Evolutionary conservation across 2,329 filamentous ascomycete genomes (phyloP), one percentile per base, ranked within the genome.

Genomic region (Helminthosporium solani): DNA sequence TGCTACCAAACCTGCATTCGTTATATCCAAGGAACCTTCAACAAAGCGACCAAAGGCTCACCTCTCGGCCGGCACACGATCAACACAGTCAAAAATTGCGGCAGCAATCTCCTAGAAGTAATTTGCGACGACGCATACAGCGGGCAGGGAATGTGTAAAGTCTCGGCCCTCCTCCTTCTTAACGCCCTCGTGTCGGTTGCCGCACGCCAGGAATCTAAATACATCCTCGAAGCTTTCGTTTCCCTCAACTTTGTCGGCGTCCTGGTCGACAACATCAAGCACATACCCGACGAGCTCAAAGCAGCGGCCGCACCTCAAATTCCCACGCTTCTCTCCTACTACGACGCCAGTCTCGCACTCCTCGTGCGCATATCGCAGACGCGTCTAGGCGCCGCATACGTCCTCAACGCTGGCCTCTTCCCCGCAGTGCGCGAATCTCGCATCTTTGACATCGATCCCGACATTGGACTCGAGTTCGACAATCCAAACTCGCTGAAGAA

Each of bases 1-100:
- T 92, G 95, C 71, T 99, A 97, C 70, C 87, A 87, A 60, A 95
- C 96, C 58, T 91, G 88, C 73, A 92, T 91, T 67, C 84, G 88
- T 16, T 95, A 95, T 66, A 78, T 96, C 42, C 82, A 83, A 3
- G 85, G 86, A 34, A 85, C 91, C 57, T 73, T 39, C 67, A 76
- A 61, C 71, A 78, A 31, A 71, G 79, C 42, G 6, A 59, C 51
- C 3, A 57, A 58, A 16, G 66, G 62, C 34, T 64, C 61, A 5
- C 46, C 62, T 7, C 58, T 71, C 14, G 61, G 66, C n/a, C 61
- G 63, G 1, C 79, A 84, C 50, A 82, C 73, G 38, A 77, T 83
- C 33, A 80, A 88, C 64, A 85, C 87, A 1, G 79, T 95, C 56
- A 90, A 88, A 67, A 83, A 86, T 3, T 84, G 90, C 35, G 91